A percentile compares a stretch with the other conserved stretches of the same genome.
These are phyloP conservation scores for Actinomucor elegans DNA, from an alignment of 371 early-diverging fungal species.

Conservation along the genomic window DNA sequence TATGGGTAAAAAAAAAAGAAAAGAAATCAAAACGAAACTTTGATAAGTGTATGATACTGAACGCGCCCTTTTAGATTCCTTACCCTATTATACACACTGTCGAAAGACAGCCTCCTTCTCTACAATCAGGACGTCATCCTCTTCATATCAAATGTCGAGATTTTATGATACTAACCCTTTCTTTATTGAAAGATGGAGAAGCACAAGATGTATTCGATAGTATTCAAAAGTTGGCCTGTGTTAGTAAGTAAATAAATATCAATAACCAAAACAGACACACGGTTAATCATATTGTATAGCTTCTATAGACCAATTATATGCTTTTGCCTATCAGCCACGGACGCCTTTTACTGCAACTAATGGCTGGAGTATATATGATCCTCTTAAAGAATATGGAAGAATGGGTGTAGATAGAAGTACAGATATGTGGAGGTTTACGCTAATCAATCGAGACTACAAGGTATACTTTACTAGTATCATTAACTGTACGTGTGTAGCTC, in stretches of 20 bases:
- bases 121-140: constrained; percentile 53
- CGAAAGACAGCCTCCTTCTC: constrained; percentile 60
- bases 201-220: constrained; percentile 79
- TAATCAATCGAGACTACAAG: constrained; percentile 72
- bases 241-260: constrained; percentile 59
- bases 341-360: constrained; percentile 43
- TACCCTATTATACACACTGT: constrained; percentile 87
- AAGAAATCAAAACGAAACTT: not conserved
- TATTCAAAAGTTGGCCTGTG: constrained; percentile 70
- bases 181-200: constrained; percentile 67
- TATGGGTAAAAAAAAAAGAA: constrained; percentile 59
- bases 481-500: not conserved
- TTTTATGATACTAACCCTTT: constrained; percentile 74
- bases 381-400: constrained; percentile 77
- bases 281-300: no score
- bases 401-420: constrained; percentile 80
- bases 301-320: constrained; percentile 77
- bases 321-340: constrained; percentile 71
- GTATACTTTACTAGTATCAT: constrained; percentile 47
- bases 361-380: constrained; percentile 80
- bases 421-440: constrained; percentile 78
- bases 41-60: not conserved
- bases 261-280: no score
- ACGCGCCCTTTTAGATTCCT: constrained; percentile 60
- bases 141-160: constrained; percentile 76